A percentile compares a stretch with the other conserved stretches of the same genome.
phyloP scores from a whole-genome alignment of 805 yeast genomes.

The Ogataea chonburiensis region DNA sequence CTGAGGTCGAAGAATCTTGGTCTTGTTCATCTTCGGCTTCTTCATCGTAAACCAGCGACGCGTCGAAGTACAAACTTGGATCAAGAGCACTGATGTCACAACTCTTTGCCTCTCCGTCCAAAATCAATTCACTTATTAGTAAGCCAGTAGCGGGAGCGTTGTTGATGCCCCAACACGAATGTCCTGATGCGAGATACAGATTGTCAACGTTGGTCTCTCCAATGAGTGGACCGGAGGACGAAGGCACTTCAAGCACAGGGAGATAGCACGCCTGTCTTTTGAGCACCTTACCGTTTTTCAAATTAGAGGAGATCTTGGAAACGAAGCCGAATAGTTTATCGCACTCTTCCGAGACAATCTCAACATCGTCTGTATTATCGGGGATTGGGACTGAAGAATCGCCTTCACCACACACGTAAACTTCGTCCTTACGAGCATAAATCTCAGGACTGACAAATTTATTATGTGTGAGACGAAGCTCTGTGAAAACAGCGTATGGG shows the following conservation, averaged over 20 bases:
- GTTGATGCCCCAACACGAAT: constrained; percentile 98
- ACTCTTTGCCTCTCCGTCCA: constrained; percentile 77
- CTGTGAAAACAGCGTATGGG: constrained; percentile 93
- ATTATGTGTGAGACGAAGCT: constrained; percentile 65
- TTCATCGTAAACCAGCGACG: constrained; percentile 41
- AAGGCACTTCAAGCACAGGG: constrained; percentile 92
- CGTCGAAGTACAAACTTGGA: constrained; percentile 86
- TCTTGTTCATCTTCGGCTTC: constrained; percentile 31
- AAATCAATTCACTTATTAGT: constrained; percentile 77
- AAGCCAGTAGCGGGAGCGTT: constrained; percentile 98
- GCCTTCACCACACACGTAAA: constrained; percentile 96
- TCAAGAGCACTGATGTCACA: constrained; percentile 82
- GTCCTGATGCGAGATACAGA: constrained; percentile 84
- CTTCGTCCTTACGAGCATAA: constrained; percentile 93
- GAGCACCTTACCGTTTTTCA: constrained; percentile 70
- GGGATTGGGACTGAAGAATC: constrained; percentile 89
- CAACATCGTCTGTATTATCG: constrained; percentile 91
- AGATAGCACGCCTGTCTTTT: constrained; percentile 92
- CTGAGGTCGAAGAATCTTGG: constrained; percentile 7
- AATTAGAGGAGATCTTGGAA: constrained; percentile 66
- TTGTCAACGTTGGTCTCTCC: constrained; percentile 89
- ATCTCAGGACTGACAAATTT: constrained; percentile 88
- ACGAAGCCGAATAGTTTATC: constrained; percentile 83
- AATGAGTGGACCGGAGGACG: constrained; percentile 87
- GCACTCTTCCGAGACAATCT: constrained; percentile 82